A percentile compares a stretch with the other conserved stretches of the same genome.
These are phyloP conservation scores for Lagenaria siceraria DNA, from an alignment of 306 rosid species.

Conservation along the genomic window DNA sequence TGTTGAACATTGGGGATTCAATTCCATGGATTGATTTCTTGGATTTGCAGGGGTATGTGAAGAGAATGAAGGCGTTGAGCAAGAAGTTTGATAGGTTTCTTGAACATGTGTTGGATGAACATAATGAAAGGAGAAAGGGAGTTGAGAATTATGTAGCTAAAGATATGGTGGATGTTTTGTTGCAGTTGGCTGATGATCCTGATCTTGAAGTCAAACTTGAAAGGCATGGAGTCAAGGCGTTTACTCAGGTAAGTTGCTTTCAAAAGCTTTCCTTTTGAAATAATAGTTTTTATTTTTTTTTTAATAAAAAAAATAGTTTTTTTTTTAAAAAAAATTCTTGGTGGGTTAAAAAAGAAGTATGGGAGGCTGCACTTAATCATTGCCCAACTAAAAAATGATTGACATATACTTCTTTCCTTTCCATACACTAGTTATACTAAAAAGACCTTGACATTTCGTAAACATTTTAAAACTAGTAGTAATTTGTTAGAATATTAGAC, in stretches of 20 bases:
- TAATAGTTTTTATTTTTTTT: too few species aligned
- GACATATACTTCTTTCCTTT: too few species aligned
- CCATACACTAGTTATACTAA: too few species aligned
- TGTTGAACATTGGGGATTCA: background rate
- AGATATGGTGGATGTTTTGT: conserved; percentile 8
- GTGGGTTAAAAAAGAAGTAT: too few species aligned
- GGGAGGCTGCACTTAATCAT: too few species aligned
- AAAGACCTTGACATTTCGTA: too few species aligned
- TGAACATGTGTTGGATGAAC: background rate
- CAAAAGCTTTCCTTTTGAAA: too few species aligned
- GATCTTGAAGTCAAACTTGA: background rate
- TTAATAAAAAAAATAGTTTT: too few species aligned
- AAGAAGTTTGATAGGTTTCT: background rate
- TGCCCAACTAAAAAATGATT: too few species aligned
- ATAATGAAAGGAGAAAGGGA: background rate
- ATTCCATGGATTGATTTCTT: background rate
- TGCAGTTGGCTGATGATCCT: background rate
- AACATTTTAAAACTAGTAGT: too few species aligned
- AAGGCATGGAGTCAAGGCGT: background rate
- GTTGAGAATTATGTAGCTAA: background rate
- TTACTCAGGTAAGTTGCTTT: conserved; percentile 10
- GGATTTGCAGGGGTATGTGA: background rate
- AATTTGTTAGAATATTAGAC: too few species aligned
- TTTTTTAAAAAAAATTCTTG: too few species aligned
- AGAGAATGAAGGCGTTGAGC: background rate